A percentile compares a stretch with the other conserved stretches of the same genome.
Conservation (phyloP, 179 eudicot species). For the Silene coronaria region DNA sequence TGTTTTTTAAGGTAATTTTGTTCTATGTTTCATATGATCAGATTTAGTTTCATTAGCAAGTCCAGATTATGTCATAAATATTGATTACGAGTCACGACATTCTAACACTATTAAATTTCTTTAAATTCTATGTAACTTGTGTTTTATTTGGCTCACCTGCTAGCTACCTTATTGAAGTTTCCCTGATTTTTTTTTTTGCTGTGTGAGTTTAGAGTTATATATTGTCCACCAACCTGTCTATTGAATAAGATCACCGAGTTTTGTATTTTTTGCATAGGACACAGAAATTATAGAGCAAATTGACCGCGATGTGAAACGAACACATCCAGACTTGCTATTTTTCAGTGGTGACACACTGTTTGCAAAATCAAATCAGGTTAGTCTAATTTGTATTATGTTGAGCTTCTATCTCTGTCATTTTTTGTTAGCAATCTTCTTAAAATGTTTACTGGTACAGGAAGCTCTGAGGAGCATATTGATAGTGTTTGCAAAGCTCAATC, state of each 20-base stretch:
- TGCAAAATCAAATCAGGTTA: slow-evolving; percentile 77
- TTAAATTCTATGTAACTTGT: background rate
- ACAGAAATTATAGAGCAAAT: slow-evolving; percentile 93
- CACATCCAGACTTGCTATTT: slow-evolving; percentile 89
- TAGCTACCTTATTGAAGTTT: background rate
- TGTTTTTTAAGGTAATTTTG: slow-evolving; percentile 78
- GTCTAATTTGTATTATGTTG: slow-evolving; percentile 8
- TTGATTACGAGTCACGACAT: background rate
- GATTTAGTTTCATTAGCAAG: background rate
- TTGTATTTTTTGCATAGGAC: slow-evolving; percentile 42
- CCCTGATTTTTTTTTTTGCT: background rate
- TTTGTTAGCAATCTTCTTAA: slow-evolving; percentile 4
- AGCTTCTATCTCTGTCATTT: background rate
- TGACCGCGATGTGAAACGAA: slow-evolving; percentile 95
- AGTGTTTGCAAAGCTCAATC: slow-evolving; percentile 91
- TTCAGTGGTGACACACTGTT: slow-evolving; percentile 71
- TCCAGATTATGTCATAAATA: background rate
- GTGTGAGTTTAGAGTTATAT: background rate
- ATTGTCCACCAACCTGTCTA: background rate
- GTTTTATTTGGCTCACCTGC: background rate
- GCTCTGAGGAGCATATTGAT: slow-evolving; percentile 67
- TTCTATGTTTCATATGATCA: background rate
- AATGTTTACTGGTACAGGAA: slow-evolving; percentile 46
- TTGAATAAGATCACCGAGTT: slow-evolving; percentile 1
- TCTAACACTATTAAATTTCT: background rate